Evolutionary conservation across 1,139 yeast species (phyloP).

Genomic region (Lodderomyces jiufengensis): DNA sequence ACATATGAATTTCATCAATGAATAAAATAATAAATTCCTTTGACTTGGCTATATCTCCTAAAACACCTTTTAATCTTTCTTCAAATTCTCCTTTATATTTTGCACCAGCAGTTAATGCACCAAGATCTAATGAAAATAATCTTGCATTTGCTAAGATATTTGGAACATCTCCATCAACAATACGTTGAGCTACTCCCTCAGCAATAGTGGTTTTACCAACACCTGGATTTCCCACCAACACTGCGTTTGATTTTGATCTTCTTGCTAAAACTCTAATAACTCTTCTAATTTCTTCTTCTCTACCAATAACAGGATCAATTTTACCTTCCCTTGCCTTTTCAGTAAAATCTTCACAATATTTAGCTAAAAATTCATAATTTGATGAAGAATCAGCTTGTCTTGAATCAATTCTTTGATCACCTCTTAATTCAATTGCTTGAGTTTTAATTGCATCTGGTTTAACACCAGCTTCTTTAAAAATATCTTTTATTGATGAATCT

Average conservation of each 20-base stretch:
- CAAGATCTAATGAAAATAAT: constrained; percentile 84
- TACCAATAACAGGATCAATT: constrained; percentile 96
- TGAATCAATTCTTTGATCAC: constrained; percentile 87
- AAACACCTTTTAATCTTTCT: constrained; percentile 94
- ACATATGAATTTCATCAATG: constrained; percentile 97
- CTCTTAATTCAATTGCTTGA: constrained; percentile 83
- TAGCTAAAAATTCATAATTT: constrained; percentile 75
- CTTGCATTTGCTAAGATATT: constrained; percentile 75
- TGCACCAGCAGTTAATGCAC: constrained; percentile 97
- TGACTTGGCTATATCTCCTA: constrained; percentile 88
- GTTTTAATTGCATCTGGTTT: constrained; percentile 70
- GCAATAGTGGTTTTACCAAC: constrained; percentile 98
- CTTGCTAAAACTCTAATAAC: constrained; percentile 92
- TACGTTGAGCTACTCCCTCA: constrained; percentile 98
- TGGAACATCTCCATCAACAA: constrained; percentile 94
- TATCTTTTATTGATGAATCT: constrained; percentile 62
- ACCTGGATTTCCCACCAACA: constrained; percentile 98
- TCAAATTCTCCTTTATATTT: constrained; percentile 98
- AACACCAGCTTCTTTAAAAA: constrained; percentile 73
- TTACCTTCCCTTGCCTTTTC: constrained; percentile 91
- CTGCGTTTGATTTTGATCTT: constrained; percentile 94
- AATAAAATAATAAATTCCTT: constrained; percentile 82
- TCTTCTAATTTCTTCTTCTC: constrained; percentile 96
- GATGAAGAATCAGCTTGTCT: constrained; percentile 90
- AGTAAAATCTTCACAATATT: constrained; percentile 91